phyloP scores from a whole-genome alignment of 2,329 filamentous ascomycete genomes.

The Trichoderma sp. region DNA sequence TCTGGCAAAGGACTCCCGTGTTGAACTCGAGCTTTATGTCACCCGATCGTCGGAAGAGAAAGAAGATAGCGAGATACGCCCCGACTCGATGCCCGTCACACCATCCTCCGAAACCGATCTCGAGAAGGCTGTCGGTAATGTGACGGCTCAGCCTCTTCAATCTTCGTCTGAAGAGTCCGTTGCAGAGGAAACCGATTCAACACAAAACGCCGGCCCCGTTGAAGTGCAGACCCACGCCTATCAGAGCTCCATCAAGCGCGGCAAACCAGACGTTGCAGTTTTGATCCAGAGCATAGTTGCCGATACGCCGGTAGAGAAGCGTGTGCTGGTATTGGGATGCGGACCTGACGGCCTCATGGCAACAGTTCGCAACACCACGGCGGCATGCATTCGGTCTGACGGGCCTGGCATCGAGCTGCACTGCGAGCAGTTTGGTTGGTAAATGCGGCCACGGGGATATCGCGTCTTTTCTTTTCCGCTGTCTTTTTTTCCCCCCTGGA shows the following conservation, averaged over 20 bases:
- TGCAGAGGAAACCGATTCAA: conserved; percentile 24
- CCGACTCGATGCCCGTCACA: conserved; percentile 16
- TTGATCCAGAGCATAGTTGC: conserved; percentile 37
- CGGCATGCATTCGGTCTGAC: conserved; percentile 38
- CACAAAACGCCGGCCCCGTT: neutral
- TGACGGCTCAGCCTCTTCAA: neutral
- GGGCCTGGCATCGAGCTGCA: conserved; percentile 49
- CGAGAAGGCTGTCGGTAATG: conserved; percentile 2
- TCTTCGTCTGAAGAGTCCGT: conserved; percentile 24
- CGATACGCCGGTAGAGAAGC: conserved; percentile 30
- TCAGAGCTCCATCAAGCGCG: conserved; percentile 30
- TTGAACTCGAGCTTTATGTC: conserved; percentile 37
- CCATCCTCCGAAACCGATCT: conserved; percentile 19
- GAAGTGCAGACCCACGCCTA: conserved; percentile 2
- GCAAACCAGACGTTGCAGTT: conserved; percentile 38
- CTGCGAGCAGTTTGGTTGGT: conserved; percentile 49
- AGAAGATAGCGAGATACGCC: neutral
- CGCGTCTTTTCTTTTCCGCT: neutral
- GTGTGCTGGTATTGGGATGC: conserved; percentile 46
- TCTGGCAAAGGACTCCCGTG: conserved; percentile 31
- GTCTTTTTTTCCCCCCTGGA: neutral
- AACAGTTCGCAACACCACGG: conserved; percentile 42
- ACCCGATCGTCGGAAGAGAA: conserved; percentile 28
- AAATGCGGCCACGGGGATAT: conserved; percentile 5
- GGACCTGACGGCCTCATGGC: conserved; percentile 45